Conservation (phyloP, 2,329 filamentous ascomycete genomes). For the Claviceps lovelessii region DNA sequence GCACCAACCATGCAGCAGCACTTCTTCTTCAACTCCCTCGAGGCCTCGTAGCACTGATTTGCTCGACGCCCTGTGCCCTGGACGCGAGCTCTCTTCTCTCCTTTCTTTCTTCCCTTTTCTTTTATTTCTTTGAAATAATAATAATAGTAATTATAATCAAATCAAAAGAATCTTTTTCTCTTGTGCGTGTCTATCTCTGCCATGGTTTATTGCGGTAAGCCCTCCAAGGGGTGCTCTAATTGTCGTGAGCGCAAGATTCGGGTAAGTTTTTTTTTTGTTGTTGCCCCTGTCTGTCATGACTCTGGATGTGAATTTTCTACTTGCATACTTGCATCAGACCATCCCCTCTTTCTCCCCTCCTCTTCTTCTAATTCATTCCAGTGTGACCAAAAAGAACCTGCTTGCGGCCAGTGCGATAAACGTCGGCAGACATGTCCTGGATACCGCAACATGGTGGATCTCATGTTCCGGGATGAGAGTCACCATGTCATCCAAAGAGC, state of each 20-base stretch:
- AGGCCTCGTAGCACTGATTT: too few relatives aligned
- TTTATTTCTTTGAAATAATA: background rate
- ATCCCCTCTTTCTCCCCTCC: too few relatives aligned
- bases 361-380: conserved; percentile 14
- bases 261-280: conserved; percentile 28
- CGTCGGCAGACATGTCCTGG: conserved; percentile 37
- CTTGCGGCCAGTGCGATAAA: conserved; percentile 41
- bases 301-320: too few relatives aligned
- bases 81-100: too few relatives aligned
- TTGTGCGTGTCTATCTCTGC: background rate
- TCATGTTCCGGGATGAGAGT: conserved; percentile 45
- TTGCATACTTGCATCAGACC: too few relatives aligned
- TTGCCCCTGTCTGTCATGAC: too few relatives aligned
- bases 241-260: conserved; percentile 42
- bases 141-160: too few relatives aligned
- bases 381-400: conserved; percentile 38
- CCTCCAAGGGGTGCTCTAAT: conserved; percentile 40
- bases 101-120: too few relatives aligned
- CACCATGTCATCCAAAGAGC: conserved; percentile 40
- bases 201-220: conserved; percentile 46
- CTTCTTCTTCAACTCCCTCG: too few relatives aligned
- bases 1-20: too few relatives aligned
- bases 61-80: too few relatives aligned
- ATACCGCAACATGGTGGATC: conserved; percentile 39
- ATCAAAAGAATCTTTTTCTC: too few relatives aligned